Percentiles rank a stretch among this genome's conserved stretches.
These are phyloP conservation scores for Cyberlindnera mrakii DNA, from an alignment of 805 yeast genomes.

Conservation along the genomic window DNA sequence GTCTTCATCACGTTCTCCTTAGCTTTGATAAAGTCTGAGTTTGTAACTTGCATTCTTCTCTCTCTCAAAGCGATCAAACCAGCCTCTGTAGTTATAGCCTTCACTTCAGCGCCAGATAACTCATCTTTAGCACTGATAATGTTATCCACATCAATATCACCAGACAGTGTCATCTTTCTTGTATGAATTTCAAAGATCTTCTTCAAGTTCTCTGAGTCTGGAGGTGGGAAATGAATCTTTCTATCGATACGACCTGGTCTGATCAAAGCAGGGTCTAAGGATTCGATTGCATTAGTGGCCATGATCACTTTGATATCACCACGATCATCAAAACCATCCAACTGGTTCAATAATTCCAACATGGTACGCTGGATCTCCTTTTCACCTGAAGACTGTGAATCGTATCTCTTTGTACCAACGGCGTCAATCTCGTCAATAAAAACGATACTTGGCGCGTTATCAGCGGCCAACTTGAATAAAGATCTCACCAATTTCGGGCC, in stretches of 20 bases:
- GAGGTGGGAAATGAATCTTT: constrained; percentile 92
- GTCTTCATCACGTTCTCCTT: constrained; percentile 94
- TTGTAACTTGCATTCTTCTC: constrained; percentile 95
- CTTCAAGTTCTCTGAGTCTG: constrained; percentile 87
- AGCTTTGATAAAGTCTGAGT: constrained; percentile 88
- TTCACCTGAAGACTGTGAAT: constrained; percentile 86
- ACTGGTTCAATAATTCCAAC: constrained; percentile 91
- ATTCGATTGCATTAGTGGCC: constrained; percentile 96
- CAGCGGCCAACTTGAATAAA: constrained; percentile 93
- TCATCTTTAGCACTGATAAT: constrained; percentile 89
- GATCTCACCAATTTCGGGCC: constrained; percentile 95
- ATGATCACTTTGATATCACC: constrained; percentile 96
- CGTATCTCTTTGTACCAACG: constrained; percentile 97
- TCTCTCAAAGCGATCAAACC: constrained; percentile 93
- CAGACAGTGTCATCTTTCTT: constrained; percentile 82
- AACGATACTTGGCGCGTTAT: constrained; percentile 96
- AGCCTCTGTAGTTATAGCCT: constrained; percentile 96
- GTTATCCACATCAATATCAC: constrained; percentile 84
- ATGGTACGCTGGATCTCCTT: constrained; percentile 96
- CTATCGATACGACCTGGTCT: constrained; percentile 98
- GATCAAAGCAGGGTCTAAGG: constrained; percentile 90
- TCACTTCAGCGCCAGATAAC: constrained; percentile 93
- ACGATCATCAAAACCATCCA: constrained; percentile 95
- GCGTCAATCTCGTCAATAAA: constrained; percentile 99
- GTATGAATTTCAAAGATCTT: constrained; percentile 91